A percentile compares a stretch with the other conserved stretches of the same genome.
phyloP scores from a whole-genome alignment of 2,329 filamentous ascomycete genomes.

The Xylariaceae sp. region DNA sequence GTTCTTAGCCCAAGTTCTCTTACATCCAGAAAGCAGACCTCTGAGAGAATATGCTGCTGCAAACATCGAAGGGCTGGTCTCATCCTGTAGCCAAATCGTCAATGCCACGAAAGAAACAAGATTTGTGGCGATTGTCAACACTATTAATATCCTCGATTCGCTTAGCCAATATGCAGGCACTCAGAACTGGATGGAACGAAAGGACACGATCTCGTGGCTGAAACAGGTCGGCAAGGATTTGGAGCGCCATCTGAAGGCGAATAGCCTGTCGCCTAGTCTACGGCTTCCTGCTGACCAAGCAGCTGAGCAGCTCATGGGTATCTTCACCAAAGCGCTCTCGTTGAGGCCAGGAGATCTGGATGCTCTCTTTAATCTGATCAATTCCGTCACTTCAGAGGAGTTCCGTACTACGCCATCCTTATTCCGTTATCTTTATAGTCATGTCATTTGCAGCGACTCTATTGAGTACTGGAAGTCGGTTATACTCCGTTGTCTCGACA shows the following conservation, averaged over 20 bases:
- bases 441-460: slow-evolving; percentile 82
- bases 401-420: slow-evolving; percentile 77
- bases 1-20: slow-evolving; percentile 85
- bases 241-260: slow-evolving; percentile 71
- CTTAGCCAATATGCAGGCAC: slow-evolving; percentile 69
- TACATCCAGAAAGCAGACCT: slow-evolving; percentile 71
- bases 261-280: slow-evolving; percentile 70
- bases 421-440: slow-evolving; percentile 79
- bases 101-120: slow-evolving; percentile 70
- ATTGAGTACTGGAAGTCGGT: slow-evolving; percentile 84
- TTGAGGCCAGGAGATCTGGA: slow-evolving; percentile 77
- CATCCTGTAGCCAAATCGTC: slow-evolving; percentile 64
- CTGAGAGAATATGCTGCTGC: slow-evolving; percentile 75
- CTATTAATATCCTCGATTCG: slow-evolving; percentile 81
- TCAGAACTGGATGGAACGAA: slow-evolving; percentile 72
- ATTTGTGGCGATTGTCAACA: slow-evolving; percentile 76
- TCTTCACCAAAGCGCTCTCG: slow-evolving; percentile 80
- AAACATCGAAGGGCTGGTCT: slow-evolving; percentile 73
- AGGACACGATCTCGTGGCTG: slow-evolving; percentile 62
- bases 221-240: slow-evolving; percentile 75
- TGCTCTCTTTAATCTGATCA: slow-evolving; percentile 80
- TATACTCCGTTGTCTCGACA: slow-evolving; percentile 82
- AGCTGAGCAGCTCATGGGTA: slow-evolving; percentile 81
- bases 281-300: slow-evolving; percentile 88
- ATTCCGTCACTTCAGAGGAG: slow-evolving; percentile 80